phyloP scores from a whole-genome alignment of 805 yeast species.

The Candida glaebosa region DNA sequence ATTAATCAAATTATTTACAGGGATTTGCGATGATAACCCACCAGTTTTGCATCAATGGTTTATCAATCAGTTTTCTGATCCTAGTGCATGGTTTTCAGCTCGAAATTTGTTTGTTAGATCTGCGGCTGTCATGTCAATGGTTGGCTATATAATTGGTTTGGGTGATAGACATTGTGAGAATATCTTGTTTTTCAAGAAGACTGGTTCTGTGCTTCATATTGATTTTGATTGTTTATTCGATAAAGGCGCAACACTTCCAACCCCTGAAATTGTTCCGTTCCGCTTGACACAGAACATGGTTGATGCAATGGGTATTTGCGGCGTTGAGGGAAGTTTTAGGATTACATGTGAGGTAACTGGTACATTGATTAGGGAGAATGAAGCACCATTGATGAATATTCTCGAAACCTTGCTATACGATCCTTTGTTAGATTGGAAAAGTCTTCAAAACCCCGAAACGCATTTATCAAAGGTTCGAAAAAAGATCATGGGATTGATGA shows the following conservation, averaged over 20 bases:
- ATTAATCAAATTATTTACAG: slow-evolving; percentile 21
- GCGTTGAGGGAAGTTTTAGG: slow-evolving; percentile 87
- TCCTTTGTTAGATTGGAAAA: slow-evolving; percentile 79
- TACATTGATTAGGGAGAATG: slow-evolving; percentile 67
- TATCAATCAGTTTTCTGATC: slow-evolving; percentile 83
- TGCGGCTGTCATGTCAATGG: slow-evolving; percentile 95
- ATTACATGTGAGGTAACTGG: slow-evolving; percentile 83
- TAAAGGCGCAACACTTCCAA: slow-evolving; percentile 65
- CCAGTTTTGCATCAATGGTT: slow-evolving; percentile 88
- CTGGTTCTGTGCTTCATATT: slow-evolving; percentile 85
- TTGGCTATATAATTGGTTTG: slow-evolving; percentile 87
- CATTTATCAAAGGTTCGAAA: slow-evolving; percentile 71
- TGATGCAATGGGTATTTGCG: slow-evolving; percentile 88
- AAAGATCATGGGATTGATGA: slow-evolving; percentile 79
- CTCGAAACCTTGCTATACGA: slow-evolving; percentile 91
- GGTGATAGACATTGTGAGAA: slow-evolving; percentile 98
- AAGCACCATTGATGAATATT: slow-evolving; percentile 81
- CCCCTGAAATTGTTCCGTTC: slow-evolving; percentile 95
- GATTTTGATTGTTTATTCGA: slow-evolving; percentile 97
- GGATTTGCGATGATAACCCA: slow-evolving; percentile 37
- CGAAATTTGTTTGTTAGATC: slow-evolving; percentile 73
- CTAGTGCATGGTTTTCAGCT: slow-evolving; percentile 80
- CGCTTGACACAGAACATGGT: slow-evolving; percentile 84
- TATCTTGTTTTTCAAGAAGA: slow-evolving; percentile 63
- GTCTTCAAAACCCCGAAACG: slow-evolving; percentile 51